These are phyloP conservation scores for Hymenoscyphus fraxineus DNA, from an alignment of 2,329 filamentous ascomycete genomes.

Conservation along the genomic window DNA sequence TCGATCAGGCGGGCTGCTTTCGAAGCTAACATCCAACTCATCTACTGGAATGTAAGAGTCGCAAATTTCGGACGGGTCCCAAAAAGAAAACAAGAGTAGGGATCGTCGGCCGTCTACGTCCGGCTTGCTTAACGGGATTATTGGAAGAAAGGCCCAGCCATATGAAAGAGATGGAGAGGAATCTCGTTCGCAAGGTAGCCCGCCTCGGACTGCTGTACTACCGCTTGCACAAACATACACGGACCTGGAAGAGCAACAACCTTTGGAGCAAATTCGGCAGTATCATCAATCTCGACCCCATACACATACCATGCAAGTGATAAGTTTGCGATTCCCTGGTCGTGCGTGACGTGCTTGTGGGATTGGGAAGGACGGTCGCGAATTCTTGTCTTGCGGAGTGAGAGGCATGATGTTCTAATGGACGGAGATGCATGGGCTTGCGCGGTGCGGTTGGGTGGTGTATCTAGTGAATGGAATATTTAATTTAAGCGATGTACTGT, in stretches of 20 bases:
- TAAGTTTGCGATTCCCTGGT: no score
- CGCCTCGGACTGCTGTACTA: conserved; percentile 11
- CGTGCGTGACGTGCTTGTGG: no score
- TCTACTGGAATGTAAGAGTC: background rate
- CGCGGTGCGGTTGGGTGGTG: no score
- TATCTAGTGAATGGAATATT: no score
- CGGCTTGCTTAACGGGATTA: conserved; percentile 28
- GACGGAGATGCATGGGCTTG: no score
- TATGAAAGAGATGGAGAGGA: conserved; percentile 24
- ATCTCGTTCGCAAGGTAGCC: conserved; percentile 18
- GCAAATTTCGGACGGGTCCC: background rate
- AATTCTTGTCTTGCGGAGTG: no score
- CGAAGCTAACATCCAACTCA: conserved; percentile 13
- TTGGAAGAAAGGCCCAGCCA: conserved; percentile 22
- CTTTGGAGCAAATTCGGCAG: conserved; percentile 10
- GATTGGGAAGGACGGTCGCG: no score
- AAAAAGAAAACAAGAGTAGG: conserved; percentile 18
- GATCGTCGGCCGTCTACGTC: conserved; percentile 26
- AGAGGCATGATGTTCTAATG: no score
- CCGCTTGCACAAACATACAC: conserved; percentile 28
- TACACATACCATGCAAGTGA: conserved; percentile 9
- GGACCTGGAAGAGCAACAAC: conserved; percentile 22
- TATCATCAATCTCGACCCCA: conserved; percentile 8
- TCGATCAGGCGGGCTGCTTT: conserved; percentile 16
- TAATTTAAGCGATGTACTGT: no score